A percentile compares a stretch with the other conserved stretches of the same genome.
These are phyloP conservation scores for Iris macrosiphon DNA, from an alignment of 106 monocot genomes.

Conservation along the genomic window DNA sequence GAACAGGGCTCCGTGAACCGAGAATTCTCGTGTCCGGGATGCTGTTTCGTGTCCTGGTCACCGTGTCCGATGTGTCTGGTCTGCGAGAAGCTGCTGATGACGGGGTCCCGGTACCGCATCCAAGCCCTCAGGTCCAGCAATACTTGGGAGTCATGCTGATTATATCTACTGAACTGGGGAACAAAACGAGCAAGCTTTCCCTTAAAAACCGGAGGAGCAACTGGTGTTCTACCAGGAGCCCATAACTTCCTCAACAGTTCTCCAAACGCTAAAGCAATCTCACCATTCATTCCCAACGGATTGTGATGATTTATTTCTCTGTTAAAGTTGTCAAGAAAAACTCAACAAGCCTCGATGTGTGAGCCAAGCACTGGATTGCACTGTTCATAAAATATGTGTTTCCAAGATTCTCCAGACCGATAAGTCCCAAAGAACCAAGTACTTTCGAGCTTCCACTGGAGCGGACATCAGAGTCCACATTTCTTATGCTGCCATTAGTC, in stretches of 20 bases:
- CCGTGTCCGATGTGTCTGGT: too few relatives aligned
- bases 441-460: constrained; percentile 21
- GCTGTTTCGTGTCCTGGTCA: too few relatives aligned
- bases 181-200: constrained; percentile 75
- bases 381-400: constrained; percentile 92
- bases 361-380: constrained; percentile 73
- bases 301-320: constrained; percentile 47
- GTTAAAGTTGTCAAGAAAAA: constrained; percentile 42
- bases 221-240: constrained; percentile 56
- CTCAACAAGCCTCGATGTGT: constrained; percentile 40
- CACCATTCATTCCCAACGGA: constrained; percentile 58
- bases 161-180: constrained; percentile 88
- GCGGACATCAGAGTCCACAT: constrained; percentile 18
- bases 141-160: constrained; percentile 95
- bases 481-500: constrained; percentile 34
- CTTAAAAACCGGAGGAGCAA: constrained; percentile 69
- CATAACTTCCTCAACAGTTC: constrained; percentile 84
- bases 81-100: too few relatives aligned
- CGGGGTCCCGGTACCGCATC: too few relatives aligned
- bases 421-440: constrained; percentile 35
- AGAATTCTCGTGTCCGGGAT: too few relatives aligned
- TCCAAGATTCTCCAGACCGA: constrained; percentile 76
- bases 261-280: constrained; percentile 90
- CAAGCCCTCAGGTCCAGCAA: too few relatives aligned
- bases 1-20: too few relatives aligned